Conservation (phyloP, 1,139 yeast species). For the Hansenula lynferdii region DNA sequence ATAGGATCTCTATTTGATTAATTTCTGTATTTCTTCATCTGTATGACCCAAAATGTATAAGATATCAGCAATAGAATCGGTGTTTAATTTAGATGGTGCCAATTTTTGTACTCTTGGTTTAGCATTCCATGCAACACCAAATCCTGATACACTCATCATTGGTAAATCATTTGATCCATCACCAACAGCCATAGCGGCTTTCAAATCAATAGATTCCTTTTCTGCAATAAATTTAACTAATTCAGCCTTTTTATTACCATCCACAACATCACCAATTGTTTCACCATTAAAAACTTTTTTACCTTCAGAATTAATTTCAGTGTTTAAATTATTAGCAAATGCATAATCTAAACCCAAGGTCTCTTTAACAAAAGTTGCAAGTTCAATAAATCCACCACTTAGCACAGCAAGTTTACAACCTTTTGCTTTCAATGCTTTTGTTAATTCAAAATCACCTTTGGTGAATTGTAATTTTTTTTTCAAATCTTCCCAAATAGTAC, state of each 20-base stretch:
- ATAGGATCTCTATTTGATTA: too few species aligned
- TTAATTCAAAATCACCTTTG: constrained; percentile 74
- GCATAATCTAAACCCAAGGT: constrained; percentile 79
- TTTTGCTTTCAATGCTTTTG: constrained; percentile 51
- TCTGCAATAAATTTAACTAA: constrained; percentile 63
- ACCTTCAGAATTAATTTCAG: constrained; percentile 43
- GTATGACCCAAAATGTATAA: constrained; percentile 77
- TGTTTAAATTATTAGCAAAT: constrained; percentile 70
- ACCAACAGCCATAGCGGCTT: constrained; percentile 78
- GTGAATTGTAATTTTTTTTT: constrained; percentile 68
- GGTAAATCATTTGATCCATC: constrained; percentile 96
- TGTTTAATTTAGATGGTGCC: constrained; percentile 82
- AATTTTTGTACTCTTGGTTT: constrained; percentile 81
- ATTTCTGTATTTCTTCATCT: constrained; percentile 46
- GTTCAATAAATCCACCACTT: constrained; percentile 91
- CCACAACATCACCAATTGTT: constrained; percentile 75
- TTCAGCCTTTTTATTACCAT: constrained; percentile 79
- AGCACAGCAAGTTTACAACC: constrained; percentile 81
- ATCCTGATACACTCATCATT: constrained; percentile 92
- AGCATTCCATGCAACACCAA: constrained; percentile 97
- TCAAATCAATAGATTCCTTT: constrained; percentile 53
- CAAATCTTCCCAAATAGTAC: constrained; percentile 73
- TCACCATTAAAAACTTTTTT: constrained; percentile 39
- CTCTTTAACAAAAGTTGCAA: constrained; percentile 71
- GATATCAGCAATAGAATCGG: constrained; percentile 63